phyloP scores from a whole-genome alignment of 441 rosid genomes.

The Pelargonium australe region DNA sequence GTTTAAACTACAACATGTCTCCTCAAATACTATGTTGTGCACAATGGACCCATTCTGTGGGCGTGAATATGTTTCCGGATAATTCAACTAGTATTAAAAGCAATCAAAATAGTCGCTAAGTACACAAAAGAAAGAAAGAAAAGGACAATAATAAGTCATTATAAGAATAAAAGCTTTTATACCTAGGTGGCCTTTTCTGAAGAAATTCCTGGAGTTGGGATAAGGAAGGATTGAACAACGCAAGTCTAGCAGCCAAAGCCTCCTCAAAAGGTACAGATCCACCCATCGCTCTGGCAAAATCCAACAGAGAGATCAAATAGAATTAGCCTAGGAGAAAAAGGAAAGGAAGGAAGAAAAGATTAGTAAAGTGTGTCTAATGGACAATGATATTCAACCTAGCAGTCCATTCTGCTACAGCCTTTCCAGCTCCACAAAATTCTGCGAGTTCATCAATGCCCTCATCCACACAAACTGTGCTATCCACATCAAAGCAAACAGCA shows the following conservation, averaged over 20 bases:
- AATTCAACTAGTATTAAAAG: too few relatives aligned
- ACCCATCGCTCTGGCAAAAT: constrained; percentile 77
- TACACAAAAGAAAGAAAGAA: not conserved
- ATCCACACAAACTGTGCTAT: constrained; percentile 91
- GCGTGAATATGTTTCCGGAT: not conserved
- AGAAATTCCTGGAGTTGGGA: constrained; percentile 75
- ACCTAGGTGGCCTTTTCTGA: constrained; percentile 74
- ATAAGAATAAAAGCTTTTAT: constrained; percentile 21
- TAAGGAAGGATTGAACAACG: constrained; percentile 77
- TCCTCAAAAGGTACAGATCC: constrained; percentile 96
- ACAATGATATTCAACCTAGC: constrained; percentile 56
- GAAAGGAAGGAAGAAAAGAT: constrained; percentile 11
- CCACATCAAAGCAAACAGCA: constrained; percentile 97
- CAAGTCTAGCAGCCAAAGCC: constrained; percentile 79
- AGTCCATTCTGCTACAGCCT: constrained; percentile 98
- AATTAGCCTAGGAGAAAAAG: constrained; percentile 2
- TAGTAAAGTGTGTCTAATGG: not conserved
- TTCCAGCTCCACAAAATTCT: constrained; percentile 95
- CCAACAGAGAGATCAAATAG: constrained; percentile 17
- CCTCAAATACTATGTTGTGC: not conserved
- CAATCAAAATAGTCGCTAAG: too few relatives aligned
- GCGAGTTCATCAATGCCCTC: constrained; percentile 99
- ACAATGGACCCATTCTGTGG: not conserved
- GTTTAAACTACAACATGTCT: not conserved
- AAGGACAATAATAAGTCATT: constrained; percentile 2